Base-by-base conservation (phyloP, 2,329 filamentous ascomycete genomes). In the Mariannaea elegans region DNA sequence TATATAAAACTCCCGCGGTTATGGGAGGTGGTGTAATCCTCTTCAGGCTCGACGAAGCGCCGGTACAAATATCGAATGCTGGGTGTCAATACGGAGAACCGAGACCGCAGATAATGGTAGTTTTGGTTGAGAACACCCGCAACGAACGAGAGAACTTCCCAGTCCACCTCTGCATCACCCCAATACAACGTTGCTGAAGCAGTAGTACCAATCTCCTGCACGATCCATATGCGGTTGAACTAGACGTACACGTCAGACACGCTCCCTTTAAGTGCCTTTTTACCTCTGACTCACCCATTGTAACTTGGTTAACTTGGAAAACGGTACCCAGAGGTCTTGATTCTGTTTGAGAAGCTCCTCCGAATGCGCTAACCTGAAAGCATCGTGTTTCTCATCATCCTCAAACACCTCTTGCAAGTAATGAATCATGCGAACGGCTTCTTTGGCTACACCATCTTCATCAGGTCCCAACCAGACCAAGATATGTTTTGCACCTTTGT, bases 181-280 rank as follows among this genome's bases (percentile, higher is more conserved):
- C 75, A 77, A 63, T 71, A 73, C 1, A 77, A 69, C 2, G 71
- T 74, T 1, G 75, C 74, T 0, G 74, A 65, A 2, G 75, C 66
- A 3, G 45, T 32, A 2, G 75, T 77, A 38, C 75, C 75, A 21
- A 77, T 76, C 19, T 77, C 75, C 32, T 77, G 75, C 19, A 75
- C 74, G 27, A 77, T 76, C 75, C 75, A 77, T 36, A 76, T 70
- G 10, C 75, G 71, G 24, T 71, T 69, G 32, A 77, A 77, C 75
- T 76, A 27, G 21, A 44, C 75, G 29, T 18, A 46, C 5, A 18
- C 32, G 23, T 62, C 19, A 63, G 59, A 42, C 23, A 14, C 21
- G 27, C 9, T 32, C 8, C 16, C 2, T 14, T 7, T 16, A 36
- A 7, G 16, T 14, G 21, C 12, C 9, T 14, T 36, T 16, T 12